These are phyloP conservation scores for Flaveria sonorensis DNA, from an alignment of 129 eudicot genomes.

Conservation along the genomic window DNA sequence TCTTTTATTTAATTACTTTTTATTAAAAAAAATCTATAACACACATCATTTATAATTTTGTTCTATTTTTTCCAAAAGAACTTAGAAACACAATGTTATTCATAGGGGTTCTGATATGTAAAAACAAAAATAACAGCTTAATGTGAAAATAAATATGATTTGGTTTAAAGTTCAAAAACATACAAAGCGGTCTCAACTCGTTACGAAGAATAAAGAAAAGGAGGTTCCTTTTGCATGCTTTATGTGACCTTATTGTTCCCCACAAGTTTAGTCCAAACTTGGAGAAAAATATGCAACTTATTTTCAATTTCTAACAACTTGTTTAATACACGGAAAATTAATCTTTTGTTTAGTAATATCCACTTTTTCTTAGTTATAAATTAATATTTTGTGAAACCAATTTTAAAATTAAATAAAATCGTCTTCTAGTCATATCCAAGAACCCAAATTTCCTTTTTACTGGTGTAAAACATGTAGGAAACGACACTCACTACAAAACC, in stretches of 20 bases:
- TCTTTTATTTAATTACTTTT: too few relatives aligned
- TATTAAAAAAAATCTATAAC: too few relatives aligned
- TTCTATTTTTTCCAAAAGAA: too few relatives aligned
- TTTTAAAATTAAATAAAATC: neutral
- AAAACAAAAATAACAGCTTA: neutral
- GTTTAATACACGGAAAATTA: neutral
- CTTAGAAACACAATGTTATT: too few relatives aligned
- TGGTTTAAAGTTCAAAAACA: conserved; percentile 21
- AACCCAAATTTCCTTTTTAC: neutral
- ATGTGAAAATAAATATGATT: conserved; percentile 22
- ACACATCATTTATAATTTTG: too few relatives aligned
- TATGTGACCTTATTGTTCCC: conserved; percentile 32
- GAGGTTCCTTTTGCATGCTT: conserved; percentile 31
- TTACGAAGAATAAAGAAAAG: conserved; percentile 29
- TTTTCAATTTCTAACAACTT: neutral
- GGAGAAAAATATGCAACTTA: conserved; percentile 22
- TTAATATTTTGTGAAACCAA: neutral
- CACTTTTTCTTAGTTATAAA: neutral
- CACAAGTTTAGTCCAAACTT: conserved; percentile 27
- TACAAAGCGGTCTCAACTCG: conserved; percentile 20
- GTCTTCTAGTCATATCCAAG: neutral
- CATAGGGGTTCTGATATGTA: neutral
- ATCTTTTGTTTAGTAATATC: neutral
- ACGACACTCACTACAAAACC: neutral
- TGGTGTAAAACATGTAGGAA: neutral